phyloP scores from a whole-genome alignment of 2,329 filamentous ascomycete genomes.

The Fusarium pininemorale region DNA sequence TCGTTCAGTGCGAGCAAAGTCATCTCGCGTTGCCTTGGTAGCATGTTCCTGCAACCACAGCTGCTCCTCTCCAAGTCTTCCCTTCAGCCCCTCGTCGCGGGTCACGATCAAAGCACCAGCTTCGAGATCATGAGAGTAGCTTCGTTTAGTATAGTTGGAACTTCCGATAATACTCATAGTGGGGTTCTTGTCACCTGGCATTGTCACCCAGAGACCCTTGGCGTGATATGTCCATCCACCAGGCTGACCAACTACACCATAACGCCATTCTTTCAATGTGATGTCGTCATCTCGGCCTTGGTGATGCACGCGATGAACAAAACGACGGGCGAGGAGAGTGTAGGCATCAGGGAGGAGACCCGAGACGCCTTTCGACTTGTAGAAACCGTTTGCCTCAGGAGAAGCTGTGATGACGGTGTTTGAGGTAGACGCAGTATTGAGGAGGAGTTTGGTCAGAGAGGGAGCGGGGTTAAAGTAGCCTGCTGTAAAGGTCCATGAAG shows the following conservation, averaged over 20 bases:
- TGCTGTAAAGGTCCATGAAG: constrained; percentile 94
- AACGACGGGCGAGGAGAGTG: constrained; percentile 84
- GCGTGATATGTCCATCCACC: constrained; percentile 98
- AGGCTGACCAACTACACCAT: constrained; percentile 80
- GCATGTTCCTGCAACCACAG: constrained; percentile 82
- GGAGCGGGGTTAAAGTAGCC: constrained; percentile 98
- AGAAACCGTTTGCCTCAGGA: constrained; percentile 95
- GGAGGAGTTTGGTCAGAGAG: constrained; percentile 79
- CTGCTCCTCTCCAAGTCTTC: constrained; percentile 80
- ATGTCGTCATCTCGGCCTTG: constrained; percentile 65
- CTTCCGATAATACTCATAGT: constrained; percentile 87
- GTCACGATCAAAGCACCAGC: constrained; percentile 89
- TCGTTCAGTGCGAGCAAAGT: constrained; percentile 83
- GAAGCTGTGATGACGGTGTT: constrained; percentile 93
- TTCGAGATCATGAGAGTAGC: constrained; percentile 92
- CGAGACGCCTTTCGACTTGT: constrained; percentile 84
- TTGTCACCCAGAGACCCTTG: constrained; percentile 91
- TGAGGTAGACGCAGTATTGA: constrained; percentile 72
- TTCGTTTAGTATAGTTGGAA: constrained; percentile 94
- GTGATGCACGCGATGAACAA: constrained; percentile 69
- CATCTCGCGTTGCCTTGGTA: constrained; percentile 72
- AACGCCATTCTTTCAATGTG: constrained; percentile 85
- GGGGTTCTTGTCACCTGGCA: constrained; percentile 72
- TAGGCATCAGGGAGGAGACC: constrained; percentile 93
- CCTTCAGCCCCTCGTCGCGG: constrained; percentile 74